Conservation (phyloP, 805 yeast species). For the Metschnikowia kunwiensis region DNA sequence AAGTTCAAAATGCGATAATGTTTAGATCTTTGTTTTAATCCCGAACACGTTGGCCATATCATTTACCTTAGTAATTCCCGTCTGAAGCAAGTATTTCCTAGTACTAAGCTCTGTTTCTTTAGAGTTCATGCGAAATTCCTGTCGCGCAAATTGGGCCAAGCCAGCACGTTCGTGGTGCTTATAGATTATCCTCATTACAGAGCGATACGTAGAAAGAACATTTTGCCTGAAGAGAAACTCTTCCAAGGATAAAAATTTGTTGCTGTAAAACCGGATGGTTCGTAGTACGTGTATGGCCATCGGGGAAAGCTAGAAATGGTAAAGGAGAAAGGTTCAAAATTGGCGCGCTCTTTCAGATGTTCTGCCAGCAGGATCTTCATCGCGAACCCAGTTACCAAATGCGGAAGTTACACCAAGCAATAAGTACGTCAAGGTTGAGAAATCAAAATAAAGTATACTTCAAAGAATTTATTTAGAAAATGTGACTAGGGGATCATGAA, state of each 20-base stretch:
- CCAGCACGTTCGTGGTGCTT: conserved; percentile 36
- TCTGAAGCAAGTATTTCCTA: conserved; percentile 35
- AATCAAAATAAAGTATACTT: too few relatives aligned
- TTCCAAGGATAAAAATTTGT: conserved; percentile 27
- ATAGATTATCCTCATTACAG: conserved; percentile 31
- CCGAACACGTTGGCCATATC: conserved; percentile 26
- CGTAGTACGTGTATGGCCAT: conserved; percentile 1
- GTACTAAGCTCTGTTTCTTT: conserved; percentile 31
- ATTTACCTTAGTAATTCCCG: conserved; percentile 29
- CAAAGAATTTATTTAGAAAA: too few relatives aligned
- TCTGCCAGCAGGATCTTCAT: too few relatives aligned
- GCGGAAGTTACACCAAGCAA: too few relatives aligned
- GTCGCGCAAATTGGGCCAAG: conserved; percentile 30
- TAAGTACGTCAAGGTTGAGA: too few relatives aligned
- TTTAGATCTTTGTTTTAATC: conserved; percentile 10
- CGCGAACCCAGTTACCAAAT: too few relatives aligned
- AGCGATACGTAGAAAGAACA: conserved; percentile 33
- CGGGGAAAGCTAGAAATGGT: not conserved
- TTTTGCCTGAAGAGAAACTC: conserved; percentile 40
- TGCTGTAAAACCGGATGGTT: not conserved
- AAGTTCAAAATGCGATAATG: conserved; percentile 12
- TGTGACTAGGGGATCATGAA: too few relatives aligned
- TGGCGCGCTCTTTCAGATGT: too few relatives aligned
- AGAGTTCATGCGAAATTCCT: conserved; percentile 32
- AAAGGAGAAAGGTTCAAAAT: too few relatives aligned